Base-by-base conservation (phyloP, 2,329 filamentous ascomycete species). In the Mycosphaerelloides madeirae region DNA sequence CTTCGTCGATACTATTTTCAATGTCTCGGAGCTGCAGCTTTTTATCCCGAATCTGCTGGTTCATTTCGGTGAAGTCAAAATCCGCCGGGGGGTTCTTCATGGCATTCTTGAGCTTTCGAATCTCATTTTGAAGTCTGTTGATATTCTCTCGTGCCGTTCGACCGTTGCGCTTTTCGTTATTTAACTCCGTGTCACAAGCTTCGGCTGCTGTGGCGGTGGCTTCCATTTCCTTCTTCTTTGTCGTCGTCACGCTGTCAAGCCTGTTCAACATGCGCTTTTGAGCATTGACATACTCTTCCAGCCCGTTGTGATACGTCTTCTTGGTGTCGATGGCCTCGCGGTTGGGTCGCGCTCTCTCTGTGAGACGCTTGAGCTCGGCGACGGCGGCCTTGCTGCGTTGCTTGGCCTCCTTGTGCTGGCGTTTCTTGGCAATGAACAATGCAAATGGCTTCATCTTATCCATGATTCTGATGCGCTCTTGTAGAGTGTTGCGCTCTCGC, bases 41-140 rank as follows among this genome's bases (percentile, higher is more conserved):
- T 46, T 83, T 74, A 37, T 85, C 78, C 65, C 83, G 74, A 64
- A 89, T 83, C 51, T 79, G 79, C 41, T 80, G 77, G 53, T 91
- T 93, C 69, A 81, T 90, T 3, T 79, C 79, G 4, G 75, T 71
- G 8, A 79, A 66, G 59, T 93, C 81, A 59, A 93, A 88, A 5
- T 82, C 76, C 0, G 76, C 71, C 0, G 84, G 81, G 0, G 83
- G 80, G 11, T 74, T 73, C 45, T 81, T 77, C 52, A 81, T 66
- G 48, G 79, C 75, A 4, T 76, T 80, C 59, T 85, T 76, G n/a
- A 90, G 68, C 6, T 71, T 69, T 2, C 74, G 78, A 36, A 95
- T 81, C 19, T 68, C 75, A 33, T 74, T 53, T 32, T 68, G 60
- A 15, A 65, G 43, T 3, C 55, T 50, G 7, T 48, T 39, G 22